Evolutionary conservation across 2,329 filamentous ascomycete species (phyloP).

Genomic region (Amylocarpus encephaloides): DNA sequence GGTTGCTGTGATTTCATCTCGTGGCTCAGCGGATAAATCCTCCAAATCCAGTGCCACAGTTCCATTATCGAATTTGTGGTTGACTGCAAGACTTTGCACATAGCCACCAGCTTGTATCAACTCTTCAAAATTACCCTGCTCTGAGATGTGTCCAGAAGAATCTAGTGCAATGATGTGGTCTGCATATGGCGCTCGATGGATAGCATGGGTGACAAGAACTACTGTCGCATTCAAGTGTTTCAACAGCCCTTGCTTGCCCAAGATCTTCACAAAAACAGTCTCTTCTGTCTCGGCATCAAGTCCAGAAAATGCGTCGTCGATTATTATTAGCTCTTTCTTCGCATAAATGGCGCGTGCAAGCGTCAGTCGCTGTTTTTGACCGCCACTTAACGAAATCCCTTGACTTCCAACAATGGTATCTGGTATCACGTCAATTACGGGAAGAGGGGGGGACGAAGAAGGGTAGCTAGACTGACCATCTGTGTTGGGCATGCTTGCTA

Average conservation of each 20-base stretch:
- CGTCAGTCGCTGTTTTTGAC: constrained; percentile 46
- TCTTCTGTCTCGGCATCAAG: constrained; percentile 25
- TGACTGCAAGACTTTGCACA: constrained; percentile 13
- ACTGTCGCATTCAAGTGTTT: constrained; percentile 30
- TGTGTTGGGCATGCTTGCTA: constrained; percentile 19
- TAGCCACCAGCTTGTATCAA: constrained; percentile 32
- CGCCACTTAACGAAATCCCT: constrained; percentile 28
- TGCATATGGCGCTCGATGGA: not conserved
- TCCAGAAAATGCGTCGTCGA: constrained; percentile 29
- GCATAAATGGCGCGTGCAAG: constrained; percentile 50
- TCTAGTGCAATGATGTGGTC: constrained; percentile 35
- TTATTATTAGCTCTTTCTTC: constrained; percentile 19
- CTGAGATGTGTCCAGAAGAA: constrained; percentile 29
- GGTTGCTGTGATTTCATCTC: not conserved
- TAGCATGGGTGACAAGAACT: constrained; percentile 35
- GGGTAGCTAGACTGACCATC: constrained; percentile 8
- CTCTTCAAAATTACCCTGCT: constrained; percentile 33
- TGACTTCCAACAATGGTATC: constrained; percentile 17
- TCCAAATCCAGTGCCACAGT: constrained; percentile 10
- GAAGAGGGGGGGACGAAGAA: not conserved
- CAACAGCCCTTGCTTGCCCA: constrained; percentile 18
- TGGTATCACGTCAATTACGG: not conserved
- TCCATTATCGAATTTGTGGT: constrained; percentile 30
- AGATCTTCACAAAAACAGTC: constrained; percentile 18
- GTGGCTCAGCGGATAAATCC: not conserved